A percentile compares a stretch with the other conserved stretches of the same genome.
These are phyloP conservation scores for Pseudogymnoascus sp. DNA, from an alignment of 2,329 filamentous ascomycete genomes.

Conservation along the genomic window DNA sequence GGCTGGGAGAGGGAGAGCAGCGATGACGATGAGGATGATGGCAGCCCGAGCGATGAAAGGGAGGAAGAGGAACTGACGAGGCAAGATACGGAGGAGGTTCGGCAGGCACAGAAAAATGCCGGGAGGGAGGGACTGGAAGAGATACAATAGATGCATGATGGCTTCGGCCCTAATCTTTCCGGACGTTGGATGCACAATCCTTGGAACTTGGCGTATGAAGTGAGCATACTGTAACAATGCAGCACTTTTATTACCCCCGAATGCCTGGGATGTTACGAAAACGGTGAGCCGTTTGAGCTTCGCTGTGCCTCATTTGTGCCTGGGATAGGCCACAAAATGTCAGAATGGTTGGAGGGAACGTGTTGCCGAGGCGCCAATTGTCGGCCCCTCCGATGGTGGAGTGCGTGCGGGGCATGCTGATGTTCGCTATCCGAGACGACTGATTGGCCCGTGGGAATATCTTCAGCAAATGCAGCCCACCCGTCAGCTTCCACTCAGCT, in stretches of 20 bases:
- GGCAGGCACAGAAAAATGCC: neutral
- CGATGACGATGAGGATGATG: constrained; percentile 10
- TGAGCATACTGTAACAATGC: too few relatives aligned
- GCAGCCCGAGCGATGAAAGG: constrained; percentile 1
- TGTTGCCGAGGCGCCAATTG: constrained; percentile 6
- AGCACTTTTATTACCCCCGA: too few relatives aligned
- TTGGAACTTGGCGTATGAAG: too few relatives aligned
- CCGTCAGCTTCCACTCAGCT: constrained; percentile 1
- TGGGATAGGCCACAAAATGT: neutral
- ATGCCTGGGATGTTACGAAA: too few relatives aligned
- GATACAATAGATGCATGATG: neutral
- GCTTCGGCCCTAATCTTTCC: neutral
- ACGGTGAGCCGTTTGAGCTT: too few relatives aligned
- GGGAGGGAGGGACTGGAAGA: neutral
- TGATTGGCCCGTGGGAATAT: neutral
- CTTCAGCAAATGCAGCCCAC: neutral
- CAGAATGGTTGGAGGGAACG: neutral
- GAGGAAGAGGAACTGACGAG: neutral
- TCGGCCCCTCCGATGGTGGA: neutral
- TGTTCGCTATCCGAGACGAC: neutral
- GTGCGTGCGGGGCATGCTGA: neutral
- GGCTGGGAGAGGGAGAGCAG: neutral
- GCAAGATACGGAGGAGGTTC: neutral
- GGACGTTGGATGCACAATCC: neutral
- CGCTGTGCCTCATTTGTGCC: neutral